A percentile compares a stretch with the other conserved stretches of the same genome.
phyloP scores from a whole-genome alignment of 306 rosid species.

The Cicer chorassanicum region DNA sequence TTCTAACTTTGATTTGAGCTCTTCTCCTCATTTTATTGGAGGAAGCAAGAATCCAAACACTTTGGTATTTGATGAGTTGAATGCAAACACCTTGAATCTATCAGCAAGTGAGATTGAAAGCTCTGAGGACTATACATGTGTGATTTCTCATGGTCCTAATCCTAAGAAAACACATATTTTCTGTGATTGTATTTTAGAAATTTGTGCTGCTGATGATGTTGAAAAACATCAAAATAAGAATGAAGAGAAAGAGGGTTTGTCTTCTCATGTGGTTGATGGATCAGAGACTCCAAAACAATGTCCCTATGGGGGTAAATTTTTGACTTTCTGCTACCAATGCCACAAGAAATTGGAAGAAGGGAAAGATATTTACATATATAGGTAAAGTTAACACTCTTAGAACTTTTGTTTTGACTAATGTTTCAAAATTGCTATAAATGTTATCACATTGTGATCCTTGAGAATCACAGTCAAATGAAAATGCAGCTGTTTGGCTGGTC shows the following conservation, averaged over 20 bases:
- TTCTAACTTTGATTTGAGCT: slow-evolving; percentile 38
- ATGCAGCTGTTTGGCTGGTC: neutral
- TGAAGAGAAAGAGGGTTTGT: slow-evolving; percentile 48
- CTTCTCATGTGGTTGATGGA: slow-evolving; percentile 1
- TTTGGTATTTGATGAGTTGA: neutral
- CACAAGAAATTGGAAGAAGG: slow-evolving; percentile 82
- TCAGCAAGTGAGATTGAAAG: slow-evolving; percentile 77
- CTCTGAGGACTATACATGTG: slow-evolving; percentile 93
- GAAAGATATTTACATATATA: slow-evolving; percentile 84
- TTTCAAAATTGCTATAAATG: neutral
- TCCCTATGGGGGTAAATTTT: slow-evolving; percentile 55
- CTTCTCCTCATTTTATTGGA: slow-evolving; percentile 58
- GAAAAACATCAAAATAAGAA: slow-evolving; percentile 36
- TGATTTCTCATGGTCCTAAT: slow-evolving; percentile 78
- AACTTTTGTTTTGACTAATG: slow-evolving; percentile 18
- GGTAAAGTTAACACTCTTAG: slow-evolving; percentile 51
- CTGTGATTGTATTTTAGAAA: slow-evolving; percentile 78
- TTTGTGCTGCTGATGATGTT: slow-evolving; percentile 53
- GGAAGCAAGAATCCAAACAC: slow-evolving; percentile 51
- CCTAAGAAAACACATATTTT: slow-evolving; percentile 84
- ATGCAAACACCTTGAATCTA: slow-evolving; percentile 44
- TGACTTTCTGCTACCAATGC: slow-evolving; percentile 73
- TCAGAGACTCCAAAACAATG: slow-evolving; percentile 43
- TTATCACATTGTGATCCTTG: neutral
- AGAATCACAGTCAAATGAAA: neutral